Evolutionary conservation across 345 rosid species (phyloP).

Genomic region (Kernera saxatilis): DNA sequence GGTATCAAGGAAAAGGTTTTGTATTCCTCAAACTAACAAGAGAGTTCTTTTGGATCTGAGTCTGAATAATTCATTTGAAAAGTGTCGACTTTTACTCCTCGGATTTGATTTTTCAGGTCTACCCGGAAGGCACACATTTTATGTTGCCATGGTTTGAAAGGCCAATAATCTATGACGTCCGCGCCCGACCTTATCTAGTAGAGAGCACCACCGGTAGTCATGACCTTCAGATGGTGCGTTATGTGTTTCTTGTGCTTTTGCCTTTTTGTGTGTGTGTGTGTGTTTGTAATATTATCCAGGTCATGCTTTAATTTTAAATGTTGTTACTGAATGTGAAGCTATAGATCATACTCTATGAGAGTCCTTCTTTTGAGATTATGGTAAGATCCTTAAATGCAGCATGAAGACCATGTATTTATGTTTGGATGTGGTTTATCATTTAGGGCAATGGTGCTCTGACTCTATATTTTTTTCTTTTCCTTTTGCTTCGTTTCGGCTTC

Average conservation of each 20-base stretch:
- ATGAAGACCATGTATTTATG: background rate
- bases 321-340: background rate
- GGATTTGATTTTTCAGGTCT: conserved; percentile 48
- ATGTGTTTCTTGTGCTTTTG: background rate
- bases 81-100: background rate
- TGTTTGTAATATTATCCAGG: background rate
- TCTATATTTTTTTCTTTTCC: background rate
- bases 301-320: background rate
- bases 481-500: background rate
- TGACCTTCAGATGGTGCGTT: conserved; percentile 86
- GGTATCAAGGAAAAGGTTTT: conserved; percentile 38
- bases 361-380: background rate
- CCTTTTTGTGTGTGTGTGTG: background rate
- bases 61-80: background rate
- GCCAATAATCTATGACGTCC: conserved; percentile 86
- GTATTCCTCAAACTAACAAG: background rate
- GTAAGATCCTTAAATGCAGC: background rate
- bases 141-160: conserved; percentile 93
- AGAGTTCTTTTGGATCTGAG: background rate
- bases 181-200: conserved; percentile 84
- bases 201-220: conserved; percentile 96
- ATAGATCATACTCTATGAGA: background rate
- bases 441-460: background rate
- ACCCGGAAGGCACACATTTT: conserved; percentile 90
- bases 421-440: background rate